phyloP scores from a whole-genome alignment of 129 eudicot species.

The Tagetes erecta region DNA sequence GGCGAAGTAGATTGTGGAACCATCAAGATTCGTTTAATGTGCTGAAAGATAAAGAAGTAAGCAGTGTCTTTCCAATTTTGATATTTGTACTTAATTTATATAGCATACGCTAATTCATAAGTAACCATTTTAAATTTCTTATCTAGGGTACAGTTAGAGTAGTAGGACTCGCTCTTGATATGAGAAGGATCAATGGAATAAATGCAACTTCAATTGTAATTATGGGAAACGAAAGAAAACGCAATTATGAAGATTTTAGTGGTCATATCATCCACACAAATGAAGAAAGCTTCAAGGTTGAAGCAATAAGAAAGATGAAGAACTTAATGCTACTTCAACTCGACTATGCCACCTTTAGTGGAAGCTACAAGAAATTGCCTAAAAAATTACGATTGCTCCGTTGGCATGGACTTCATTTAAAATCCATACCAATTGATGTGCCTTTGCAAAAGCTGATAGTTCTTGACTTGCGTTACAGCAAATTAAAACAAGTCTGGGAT shows the following conservation, averaged over 20 bases:
- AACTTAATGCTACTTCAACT: constrained; percentile 23
- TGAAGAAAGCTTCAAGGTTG: not conserved
- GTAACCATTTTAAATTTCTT: not conserved
- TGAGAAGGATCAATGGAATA: not conserved
- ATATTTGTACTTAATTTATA: not conserved
- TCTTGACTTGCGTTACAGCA: constrained; percentile 23
- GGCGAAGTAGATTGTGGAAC: constrained; percentile 30
- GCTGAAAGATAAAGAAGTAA: constrained; percentile 13
- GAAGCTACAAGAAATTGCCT: constrained; percentile 14
- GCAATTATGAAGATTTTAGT: not conserved
- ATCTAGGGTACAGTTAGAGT: constrained; percentile 10
- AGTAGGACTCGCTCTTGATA: constrained; percentile 9
- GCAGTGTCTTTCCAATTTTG: not conserved
- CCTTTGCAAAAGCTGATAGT: constrained; percentile 7
- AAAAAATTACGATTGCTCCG: constrained; percentile 12
- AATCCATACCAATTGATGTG: not conserved
- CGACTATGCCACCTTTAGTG: constrained; percentile 8
- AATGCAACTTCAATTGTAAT: not conserved
- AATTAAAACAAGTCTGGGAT: constrained; percentile 11
- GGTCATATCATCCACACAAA: not conserved
- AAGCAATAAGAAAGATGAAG: constrained; percentile 20
- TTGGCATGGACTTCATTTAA: constrained; percentile 15
- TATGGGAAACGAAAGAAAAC: not conserved
- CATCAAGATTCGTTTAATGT: constrained; percentile 30
- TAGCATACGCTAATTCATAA: not conserved